Base-by-base conservation (phyloP, 2,329 filamentous ascomycete genomes). In the Emergomyces orientalis region DNA sequence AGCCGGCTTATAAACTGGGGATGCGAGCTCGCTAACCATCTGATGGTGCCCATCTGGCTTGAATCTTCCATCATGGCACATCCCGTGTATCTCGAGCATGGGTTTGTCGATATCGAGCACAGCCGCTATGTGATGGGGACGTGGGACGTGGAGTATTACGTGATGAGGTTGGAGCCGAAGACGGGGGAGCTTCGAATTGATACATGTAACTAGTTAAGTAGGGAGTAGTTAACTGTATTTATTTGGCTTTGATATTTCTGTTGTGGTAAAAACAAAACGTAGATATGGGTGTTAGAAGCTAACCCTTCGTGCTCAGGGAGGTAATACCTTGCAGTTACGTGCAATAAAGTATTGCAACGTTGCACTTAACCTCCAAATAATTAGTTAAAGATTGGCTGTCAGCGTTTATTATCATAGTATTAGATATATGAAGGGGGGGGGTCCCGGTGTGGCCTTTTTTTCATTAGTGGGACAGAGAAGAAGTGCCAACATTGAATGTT, bases 1-100 rank as follows among this genome's bases (percentile, higher is more conserved):
- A 59, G 59, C 32, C 55, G 60, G 17, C 59, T 69, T 6, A 60
- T 69, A 25, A 61, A 64, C 14, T 68, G 65, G 64, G 67, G 68
- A 2, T 47, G 65, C 32, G 45, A 63, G n/a, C 63, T 65, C 11
- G 62, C 65, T 25, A 45, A 62, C 19, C 64, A 64, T 47, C 58
- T 66, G 62, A 65, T 66, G 63, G 63, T 66, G 37, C 65, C 65
- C 1, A n/a, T 66, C 6, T 64, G 63, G 63, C 32, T 65, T 6
- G 65, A 66, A 41, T 45, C 65, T 37, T 64, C 62, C 25, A 60
- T 47, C 8, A 58, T 49, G 11, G 65, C 57, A 14, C 59, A 61
- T 47, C 47, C 45, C 14, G 39, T 66, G 6, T 66, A 65, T 51
- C 25, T 63, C 17, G 49, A 52, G 13, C 43, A 63, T n/a, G 65